A percentile compares a stretch with the other conserved stretches of the same genome.
phyloP scores from a whole-genome alignment of 495 filamentous ascomycete species.

The Trypethelium eluteriae region DNA sequence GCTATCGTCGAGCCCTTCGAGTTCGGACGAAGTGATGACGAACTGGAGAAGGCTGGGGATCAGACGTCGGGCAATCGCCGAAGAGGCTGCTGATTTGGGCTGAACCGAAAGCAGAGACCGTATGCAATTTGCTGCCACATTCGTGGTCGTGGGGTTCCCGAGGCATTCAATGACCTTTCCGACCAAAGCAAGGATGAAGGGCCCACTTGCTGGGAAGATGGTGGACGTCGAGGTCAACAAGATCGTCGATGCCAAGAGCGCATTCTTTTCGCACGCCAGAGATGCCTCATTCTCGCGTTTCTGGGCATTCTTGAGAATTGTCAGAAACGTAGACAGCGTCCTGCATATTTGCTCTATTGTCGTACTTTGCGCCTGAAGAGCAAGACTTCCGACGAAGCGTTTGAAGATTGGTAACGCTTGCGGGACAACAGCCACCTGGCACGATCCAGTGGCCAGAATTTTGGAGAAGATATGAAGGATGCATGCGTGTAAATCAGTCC shows the following conservation, averaged over 20 bases:
- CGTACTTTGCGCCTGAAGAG: conserved; percentile 33
- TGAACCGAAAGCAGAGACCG: conserved; percentile 66
- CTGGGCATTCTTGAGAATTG: conserved; percentile 74
- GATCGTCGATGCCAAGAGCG: conserved; percentile 77
- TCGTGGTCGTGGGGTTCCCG: conserved; percentile 69
- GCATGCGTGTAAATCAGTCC: conserved; percentile 90
- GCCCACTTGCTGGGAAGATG: conserved; percentile 62
- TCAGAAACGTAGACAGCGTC: conserved; percentile 68
- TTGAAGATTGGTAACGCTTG: conserved; percentile 87
- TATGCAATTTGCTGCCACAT: conserved; percentile 79
- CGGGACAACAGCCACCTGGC: conserved; percentile 81
- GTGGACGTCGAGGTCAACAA: conserved; percentile 73
- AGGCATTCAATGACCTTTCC: conserved; percentile 78
- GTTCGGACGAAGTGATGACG: conserved; percentile 53
- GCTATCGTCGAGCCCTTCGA: conserved; percentile 66
- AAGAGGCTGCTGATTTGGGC: conserved; percentile 57
- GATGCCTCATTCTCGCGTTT: conserved; percentile 73
- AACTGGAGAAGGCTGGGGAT: conserved; percentile 72
- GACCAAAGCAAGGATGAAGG: conserved; percentile 58
- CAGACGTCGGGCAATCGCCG: conserved; percentile 63
- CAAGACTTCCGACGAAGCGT: conserved; percentile 56
- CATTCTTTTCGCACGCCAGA: conserved; percentile 85
- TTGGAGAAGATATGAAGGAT: conserved; percentile 95
- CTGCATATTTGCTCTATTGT: conserved; percentile 54
- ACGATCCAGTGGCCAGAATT: conserved; percentile 77